Percentiles rank a stretch among this genome's conserved stretches.
These are phyloP conservation scores for Gypsophila paniculata DNA, from an alignment of 179 eudicot genomes.

Conservation along the genomic window DNA sequence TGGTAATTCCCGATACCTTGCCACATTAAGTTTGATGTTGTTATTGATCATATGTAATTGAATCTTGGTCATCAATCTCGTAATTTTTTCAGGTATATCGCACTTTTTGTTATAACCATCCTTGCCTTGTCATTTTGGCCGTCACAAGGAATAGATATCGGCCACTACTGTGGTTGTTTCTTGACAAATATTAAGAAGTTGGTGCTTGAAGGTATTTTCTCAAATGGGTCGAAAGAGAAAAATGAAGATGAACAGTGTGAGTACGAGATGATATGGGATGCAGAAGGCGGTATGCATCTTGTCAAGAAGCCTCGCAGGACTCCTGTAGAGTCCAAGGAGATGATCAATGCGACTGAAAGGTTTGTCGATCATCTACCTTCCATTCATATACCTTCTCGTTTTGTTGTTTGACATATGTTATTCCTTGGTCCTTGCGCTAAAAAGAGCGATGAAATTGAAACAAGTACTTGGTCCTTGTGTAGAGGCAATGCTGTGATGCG, in stretches of 20 bases:
- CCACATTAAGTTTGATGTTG: background rate
- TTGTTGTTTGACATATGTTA: background rate
- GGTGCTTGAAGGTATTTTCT: constrained; percentile 26
- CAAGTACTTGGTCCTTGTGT: background rate
- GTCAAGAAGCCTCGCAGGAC: constrained; percentile 50
- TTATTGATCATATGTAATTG: constrained; percentile 7
- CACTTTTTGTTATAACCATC: constrained; percentile 64
- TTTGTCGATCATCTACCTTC: constrained; percentile 24
- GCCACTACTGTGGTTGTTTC: constrained; percentile 27
- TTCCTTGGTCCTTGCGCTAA: too few relatives aligned
- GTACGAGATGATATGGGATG: constrained; percentile 95
- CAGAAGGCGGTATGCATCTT: constrained; percentile 93
- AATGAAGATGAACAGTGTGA: constrained; percentile 80
- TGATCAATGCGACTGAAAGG: constrained; percentile 49
- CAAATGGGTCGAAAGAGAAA: constrained; percentile 57
- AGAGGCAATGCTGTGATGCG: constrained; percentile 88
- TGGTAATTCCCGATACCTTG: constrained; percentile 46
- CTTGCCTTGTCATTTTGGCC: constrained; percentile 63
- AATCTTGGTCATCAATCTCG: constrained; percentile 15
- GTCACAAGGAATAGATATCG: constrained; percentile 50
- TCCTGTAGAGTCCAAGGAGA: constrained; percentile 47
- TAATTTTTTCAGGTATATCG: constrained; percentile 58
- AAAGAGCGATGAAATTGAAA: background rate
- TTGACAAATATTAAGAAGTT: constrained; percentile 33
- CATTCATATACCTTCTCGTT: background rate